Base-by-base conservation (phyloP, 345 rosid genomes). In the Anacardium occidentale region DNA sequence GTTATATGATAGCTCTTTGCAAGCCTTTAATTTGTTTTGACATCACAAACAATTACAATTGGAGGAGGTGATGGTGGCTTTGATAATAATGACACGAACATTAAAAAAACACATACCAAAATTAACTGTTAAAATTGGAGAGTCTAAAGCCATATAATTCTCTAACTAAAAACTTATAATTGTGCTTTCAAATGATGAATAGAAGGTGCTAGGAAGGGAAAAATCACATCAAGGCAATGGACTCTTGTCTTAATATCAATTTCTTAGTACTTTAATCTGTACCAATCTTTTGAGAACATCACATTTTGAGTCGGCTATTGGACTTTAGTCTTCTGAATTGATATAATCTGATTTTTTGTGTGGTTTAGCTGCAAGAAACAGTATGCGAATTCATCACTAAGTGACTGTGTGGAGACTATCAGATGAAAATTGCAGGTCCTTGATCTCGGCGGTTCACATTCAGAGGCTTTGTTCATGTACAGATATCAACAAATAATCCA, bases 161-260 rank as follows among this genome's bases (percentile, higher is more conserved):
- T 29, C 10, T 3, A 9, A 47, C 10, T 3, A 6, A 44, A 7
- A 12, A 10, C 3, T 47, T 29, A 29, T 12, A 47, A 47, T 10
- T 47, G 13, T 47, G 11, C 3, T 15, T n/a, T 57, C 34, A 12
- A 58, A 24, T 6, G 62, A n/a, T 40, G 7, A 18, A 7, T 3
- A 55, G 4, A 55, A 20, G 59, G 5, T 54, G n/a, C 24, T n/a
- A 11, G 67, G 29, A 1, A 24, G 3, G 52, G 59, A 5, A 54
- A 52, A 67, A 18, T 52, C 70, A 67, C 29, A 67, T 52, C 70
- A n/a, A 18, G 60, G 15, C 4, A 15, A 51, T 66, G 58, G 58
- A 21, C 42, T 18, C 22, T 66, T 25, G 18, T 18, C 25, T n/a
- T 66, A 10, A 47, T 26, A 2, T 66, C 59, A 52, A 26, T 29